Evolutionary conservation across 345 rosid species (phyloP), one percentile per base, ranked within the genome.

Genomic region (Rhizophora mangle): DNA sequence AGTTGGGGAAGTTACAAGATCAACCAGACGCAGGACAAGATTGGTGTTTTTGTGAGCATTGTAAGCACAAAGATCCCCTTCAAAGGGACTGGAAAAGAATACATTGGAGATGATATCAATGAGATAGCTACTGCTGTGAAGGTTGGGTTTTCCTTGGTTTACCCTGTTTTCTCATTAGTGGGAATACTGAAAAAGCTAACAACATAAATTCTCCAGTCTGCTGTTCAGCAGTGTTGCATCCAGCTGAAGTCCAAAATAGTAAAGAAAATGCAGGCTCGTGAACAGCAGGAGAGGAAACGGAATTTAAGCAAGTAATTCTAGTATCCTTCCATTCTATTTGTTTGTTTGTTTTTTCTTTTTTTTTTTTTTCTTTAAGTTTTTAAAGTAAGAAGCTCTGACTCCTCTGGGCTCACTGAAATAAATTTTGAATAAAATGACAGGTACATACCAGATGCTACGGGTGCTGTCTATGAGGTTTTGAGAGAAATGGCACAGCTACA

Each of bases 61-160:
- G 96, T 94, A 57, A 94, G 97, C 83, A 94, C 98, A 67, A 94
- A 94, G 80, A 89, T 91, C 62, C 98, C 98, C 16, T 94, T 94
- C 76, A 94, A 94, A 77, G 98, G 97, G 53, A 94, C 97, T 9
- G 98, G 98, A 58, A 91, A 91, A 81, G 98, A 94, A 74, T 94
- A 91, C 66, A 91, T 94, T 63, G 98, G 98, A 82, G 96, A 91
- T 78, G 97, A 94, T 85, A 89, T 91, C 74, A 86, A 74, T 4
- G 97, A 94, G 85, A 94, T 91, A 52, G 97, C 97, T 75, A 79
- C 85, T 55, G 97, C 98, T 55, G 97, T 94, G 54, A 94, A 88
- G 93, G 97, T 91, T 67, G 30, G 78, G 57, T 19, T 24, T 66
- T 54, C 61, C 19, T 30, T 49, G 19, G 19, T 65, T 43, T 67